These are phyloP conservation scores for Aspergillus jensenii DNA, from an alignment of 2,329 filamentous ascomycete species.

Conservation along the genomic window DNA sequence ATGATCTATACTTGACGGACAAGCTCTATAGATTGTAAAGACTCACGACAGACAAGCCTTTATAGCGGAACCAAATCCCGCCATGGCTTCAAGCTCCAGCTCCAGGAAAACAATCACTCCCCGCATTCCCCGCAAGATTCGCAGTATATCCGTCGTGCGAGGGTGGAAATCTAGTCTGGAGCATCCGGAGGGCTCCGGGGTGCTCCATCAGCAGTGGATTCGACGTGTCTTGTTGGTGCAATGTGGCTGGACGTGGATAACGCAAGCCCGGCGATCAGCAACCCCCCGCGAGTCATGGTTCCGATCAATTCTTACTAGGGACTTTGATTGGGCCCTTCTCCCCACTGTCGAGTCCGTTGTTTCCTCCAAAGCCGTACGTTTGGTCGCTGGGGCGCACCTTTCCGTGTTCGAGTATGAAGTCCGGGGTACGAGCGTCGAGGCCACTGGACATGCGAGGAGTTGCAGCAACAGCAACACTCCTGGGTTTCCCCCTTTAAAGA, in stretches of 20 bases:
- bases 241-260: neutral
- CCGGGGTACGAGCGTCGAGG: neutral
- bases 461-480: neutral
- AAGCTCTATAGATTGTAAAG: too few relatives aligned
- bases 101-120: neutral
- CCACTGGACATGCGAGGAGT: too few relatives aligned
- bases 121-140: neutral
- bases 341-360: neutral
- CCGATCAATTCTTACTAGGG: neutral
- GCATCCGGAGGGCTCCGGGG: neutral
- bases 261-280: neutral
- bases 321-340: neutral
- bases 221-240: neutral
- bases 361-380: neutral
- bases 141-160: neutral
- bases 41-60: neutral
- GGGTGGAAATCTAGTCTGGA: neutral
- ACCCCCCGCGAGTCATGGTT: neutral
- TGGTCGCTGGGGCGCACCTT: neutral
- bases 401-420: neutral
- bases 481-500: neutral
- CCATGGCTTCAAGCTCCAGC: neutral
- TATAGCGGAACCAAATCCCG: neutral
- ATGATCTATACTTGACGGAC: neutral
- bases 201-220: neutral